phyloP scores from a whole-genome alignment of 306 rosid species.

The barrel medic (Medicago truncatula) region MtrunA17r5.0-ANR NC_053045.1:46805001-46805500 shows the following conservation, averaged over 20 bases:
- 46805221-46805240: not conserved
- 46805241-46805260: too few species aligned
- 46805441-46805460: not conserved
- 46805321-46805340: constrained; percentile 79
- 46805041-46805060: not conserved
- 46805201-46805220: constrained; percentile 12
- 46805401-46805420: constrained; percentile 86
- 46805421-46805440: constrained; percentile 81
- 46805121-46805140: constrained; percentile 99
- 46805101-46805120: constrained; percentile 87
- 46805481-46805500: too few species aligned
- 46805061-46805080: constrained; percentile 79
- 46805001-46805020: too few species aligned
- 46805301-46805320: constrained; percentile 79
- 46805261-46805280: not conserved
- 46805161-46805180: constrained; percentile 2
- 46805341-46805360: constrained; percentile 84
- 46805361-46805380: constrained; percentile 95
- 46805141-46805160: constrained; percentile 57
- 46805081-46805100: constrained; percentile 71
- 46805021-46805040: not conserved
- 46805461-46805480: not conserved
- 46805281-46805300: not conserved
- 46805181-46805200: not conserved
- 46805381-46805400: constrained; percentile 90